These are phyloP conservation scores for Trichoderma lentiforme DNA, from an alignment of 2,329 filamentous ascomycete genomes.

Conservation along the genomic window DNA sequence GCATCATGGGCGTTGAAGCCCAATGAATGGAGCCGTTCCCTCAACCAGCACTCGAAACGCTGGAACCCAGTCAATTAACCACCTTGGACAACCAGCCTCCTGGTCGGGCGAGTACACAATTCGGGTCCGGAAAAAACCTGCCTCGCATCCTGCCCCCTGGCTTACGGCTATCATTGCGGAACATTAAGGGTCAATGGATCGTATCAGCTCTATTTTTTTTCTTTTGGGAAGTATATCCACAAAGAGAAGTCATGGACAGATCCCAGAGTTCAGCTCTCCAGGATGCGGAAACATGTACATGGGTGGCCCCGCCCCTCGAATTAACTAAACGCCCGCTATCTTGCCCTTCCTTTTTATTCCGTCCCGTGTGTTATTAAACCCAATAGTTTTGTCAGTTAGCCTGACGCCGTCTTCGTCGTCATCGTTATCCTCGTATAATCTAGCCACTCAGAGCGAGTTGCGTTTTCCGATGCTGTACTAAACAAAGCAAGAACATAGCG, in stretches of 20 bases:
- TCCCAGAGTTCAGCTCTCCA: slow-evolving; percentile 12
- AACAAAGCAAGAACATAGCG: not conserved
- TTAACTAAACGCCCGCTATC: slow-evolving; percentile 1
- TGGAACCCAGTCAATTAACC: not conserved
- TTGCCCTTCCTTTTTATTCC: slow-evolving; percentile 3
- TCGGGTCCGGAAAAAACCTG: not conserved
- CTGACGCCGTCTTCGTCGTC: slow-evolving; percentile 2
- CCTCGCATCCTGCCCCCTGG: not conserved
- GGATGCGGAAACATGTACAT: not conserved
- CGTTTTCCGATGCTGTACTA: not conserved
- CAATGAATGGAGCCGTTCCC: not conserved
- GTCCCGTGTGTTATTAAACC: not conserved
- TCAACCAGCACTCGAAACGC: not conserved
- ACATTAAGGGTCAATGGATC: not conserved
- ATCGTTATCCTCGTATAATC: slow-evolving; percentile 12
- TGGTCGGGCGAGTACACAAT: not conserved
- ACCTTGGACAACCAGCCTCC: not conserved
- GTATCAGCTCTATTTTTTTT: not conserved
- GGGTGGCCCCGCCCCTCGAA: not conserved
- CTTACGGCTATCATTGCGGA: not conserved
- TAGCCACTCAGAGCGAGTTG: slow-evolving; percentile 1
- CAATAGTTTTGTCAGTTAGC: not conserved
- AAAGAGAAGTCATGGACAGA: not conserved
- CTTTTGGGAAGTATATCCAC: not conserved
- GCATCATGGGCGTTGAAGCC: not conserved